Evolutionary conservation across 306 rosid species (phyloP).

Genomic region (Vicia sativa): DNA sequence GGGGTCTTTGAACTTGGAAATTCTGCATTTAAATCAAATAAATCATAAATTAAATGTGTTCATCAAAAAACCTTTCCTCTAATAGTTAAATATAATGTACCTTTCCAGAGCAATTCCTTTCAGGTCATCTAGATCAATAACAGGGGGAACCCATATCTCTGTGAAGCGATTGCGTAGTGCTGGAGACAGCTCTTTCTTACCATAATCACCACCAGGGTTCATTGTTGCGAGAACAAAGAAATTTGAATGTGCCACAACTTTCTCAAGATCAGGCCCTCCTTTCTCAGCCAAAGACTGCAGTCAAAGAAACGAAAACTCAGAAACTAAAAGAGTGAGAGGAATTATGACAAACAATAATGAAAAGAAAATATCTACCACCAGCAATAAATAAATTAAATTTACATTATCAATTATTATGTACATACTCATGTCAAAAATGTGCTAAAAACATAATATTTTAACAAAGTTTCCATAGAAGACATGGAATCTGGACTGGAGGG

Average conservation of each 20-base stretch:
- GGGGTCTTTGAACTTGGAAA: slow-evolving; percentile 45
- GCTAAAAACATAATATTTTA: neutral
- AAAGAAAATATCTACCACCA: slow-evolving; percentile 6
- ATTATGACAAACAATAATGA: slow-evolving; percentile 12
- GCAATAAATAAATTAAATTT: slow-evolving; percentile 10
- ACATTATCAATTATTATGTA: neutral
- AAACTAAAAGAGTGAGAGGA: neutral
- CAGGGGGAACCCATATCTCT: slow-evolving; percentile 97
- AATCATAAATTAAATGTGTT: neutral
- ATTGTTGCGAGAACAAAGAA: slow-evolving; percentile 91
- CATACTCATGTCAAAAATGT: neutral
- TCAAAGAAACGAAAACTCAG: slow-evolving; percentile 8
- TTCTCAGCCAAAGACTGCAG: slow-evolving; percentile 87
- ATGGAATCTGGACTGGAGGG: neutral
- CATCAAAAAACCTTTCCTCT: neutral
- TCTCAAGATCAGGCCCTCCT: slow-evolving; percentile 84
- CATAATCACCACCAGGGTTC: slow-evolving; percentile 99
- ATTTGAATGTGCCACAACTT: slow-evolving; percentile 62
- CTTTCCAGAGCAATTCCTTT: slow-evolving; percentile 63
- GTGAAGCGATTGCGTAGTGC: slow-evolving; percentile 97
- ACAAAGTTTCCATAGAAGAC: neutral
- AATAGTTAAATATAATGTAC: slow-evolving; percentile 38
- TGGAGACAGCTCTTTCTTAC: slow-evolving; percentile 86
- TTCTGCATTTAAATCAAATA: slow-evolving; percentile 49
- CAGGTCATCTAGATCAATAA: slow-evolving; percentile 71